Base-by-base conservation (phyloP, 75 land plant genomes). In the Picea sitchensis region DNA sequence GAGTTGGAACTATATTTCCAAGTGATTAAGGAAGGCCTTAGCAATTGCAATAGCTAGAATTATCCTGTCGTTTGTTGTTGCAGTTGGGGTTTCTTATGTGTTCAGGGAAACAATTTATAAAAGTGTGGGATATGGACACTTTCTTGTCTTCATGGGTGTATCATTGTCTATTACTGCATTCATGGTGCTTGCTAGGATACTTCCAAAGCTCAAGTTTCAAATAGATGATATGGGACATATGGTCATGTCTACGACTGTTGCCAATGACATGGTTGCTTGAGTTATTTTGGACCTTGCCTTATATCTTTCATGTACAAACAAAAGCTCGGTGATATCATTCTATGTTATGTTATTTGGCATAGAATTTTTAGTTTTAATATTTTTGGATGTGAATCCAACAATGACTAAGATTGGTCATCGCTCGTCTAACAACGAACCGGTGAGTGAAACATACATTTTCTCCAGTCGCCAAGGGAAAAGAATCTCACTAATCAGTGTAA, bases 161-260 rank as follows among this genome's bases (percentile, higher is more conserved):
- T 26, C 26, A 26, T 26, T 26, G 26, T 26, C 26, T 26, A 26
- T 26, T 26, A 26, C 26, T 26, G 26, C 26, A 26, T 26, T 26
- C 26, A 26, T 26, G 26, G 26, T 94, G 44, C 89, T 94, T 47
- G 96, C 96, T n/a, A 86, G 96, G 14, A 94, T 94, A 54, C 86
- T 94, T 4, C 94, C 96, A 15, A 94, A 94, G 85, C 87, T 93
- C 9, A 92, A 89, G 80, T 91, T 95, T 26, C 88, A 92, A 65
- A 95, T 91, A 67, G 92, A 92, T n/a, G 93, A 95, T 72, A 86
- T 91, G 6, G 98, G 98, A 5, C 82, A 86, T 78, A 85, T 92
- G 85, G 98, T 94, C 59, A 95, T 95, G 90, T 88, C 98, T 4
- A 93, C 94, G 58, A 94, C 98, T 0, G 98, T 94, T 8, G 92